Evolutionary conservation across 495 filamentous ascomycete species (phyloP), one percentile per base, ranked within the genome.

Genomic region (Thozetella sp.): DNA sequence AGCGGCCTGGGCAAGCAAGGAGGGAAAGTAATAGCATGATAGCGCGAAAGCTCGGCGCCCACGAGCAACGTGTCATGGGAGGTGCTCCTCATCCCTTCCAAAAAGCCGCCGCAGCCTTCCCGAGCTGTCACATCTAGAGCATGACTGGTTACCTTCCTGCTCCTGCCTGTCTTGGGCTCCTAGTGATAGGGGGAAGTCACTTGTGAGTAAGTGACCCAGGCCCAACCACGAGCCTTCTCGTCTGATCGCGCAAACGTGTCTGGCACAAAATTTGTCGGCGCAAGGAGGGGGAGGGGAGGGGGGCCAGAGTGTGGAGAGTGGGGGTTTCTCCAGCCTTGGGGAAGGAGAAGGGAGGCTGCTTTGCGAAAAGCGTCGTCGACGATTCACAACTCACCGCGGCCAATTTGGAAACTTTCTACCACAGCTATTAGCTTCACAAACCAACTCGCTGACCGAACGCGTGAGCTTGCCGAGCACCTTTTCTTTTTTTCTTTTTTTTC

Each of bases 231-330:
- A 48, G 43, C 43, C 43, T n/a, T 48, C 43, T 48, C n/a, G 43
- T 48, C 43, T 48, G 43, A 48, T 48, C 43, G 20, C 43, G 43
- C 43, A 48, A 48, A 20, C 43, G 11, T 48, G 9, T 48, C 43
- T 48, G 43, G 43, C 11, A 48, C 43, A 48, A 48, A 48, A 3
- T 48, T 19, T 48, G 43, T 48, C 20, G 12, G 43, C n/a, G n/a
- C 12, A 37, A 37, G 15, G 15, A 48, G 20, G 43, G 43, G 43
- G 43, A 4, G 20, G 4, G 30, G 6, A 6, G 30, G 30, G n/a
- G n/a, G n/a, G n/a, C n/a, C n/a, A n/a, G n/a, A n/a, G n/a, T n/a
- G 43, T 19, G 43, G 43, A 48, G 43, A 48, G 43, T 48, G 43
- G 43, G 43, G 43, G 43, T 48, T 48, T 19, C 43, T 10, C 43